Percentiles rank a stretch among this genome's conserved stretches.
phyloP scores from a whole-genome alignment of 306 rosid species.

The Quercus berberidifolia region DNA sequence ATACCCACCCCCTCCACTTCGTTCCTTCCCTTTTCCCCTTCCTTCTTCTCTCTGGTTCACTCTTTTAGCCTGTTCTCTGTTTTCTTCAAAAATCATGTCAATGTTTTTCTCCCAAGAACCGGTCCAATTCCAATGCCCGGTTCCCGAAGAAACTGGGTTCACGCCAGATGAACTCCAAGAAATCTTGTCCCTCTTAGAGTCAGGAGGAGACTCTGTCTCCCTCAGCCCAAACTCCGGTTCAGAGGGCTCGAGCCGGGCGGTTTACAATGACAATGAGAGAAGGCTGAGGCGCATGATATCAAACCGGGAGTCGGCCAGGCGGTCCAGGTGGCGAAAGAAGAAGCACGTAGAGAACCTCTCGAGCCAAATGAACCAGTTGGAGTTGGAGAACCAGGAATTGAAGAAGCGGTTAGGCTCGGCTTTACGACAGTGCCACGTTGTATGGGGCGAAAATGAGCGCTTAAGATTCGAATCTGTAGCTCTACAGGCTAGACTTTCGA shows the following conservation, averaged over 20 bases:
- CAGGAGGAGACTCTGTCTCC: constrained; percentile 13
- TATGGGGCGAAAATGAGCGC: constrained; percentile 41
- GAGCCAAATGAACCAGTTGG: constrained; percentile 41
- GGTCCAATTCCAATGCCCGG: constrained; percentile 22
- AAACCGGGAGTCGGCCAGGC: constrained; percentile 67
- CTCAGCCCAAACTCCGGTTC: constrained; percentile 48
- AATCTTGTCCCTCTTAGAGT: constrained; percentile 38
- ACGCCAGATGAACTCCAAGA: constrained; percentile 33
- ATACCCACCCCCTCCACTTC: constrained; percentile 37
- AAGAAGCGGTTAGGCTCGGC: constrained; percentile 39
- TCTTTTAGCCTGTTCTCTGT: neutral
- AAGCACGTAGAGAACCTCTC: constrained; percentile 43
- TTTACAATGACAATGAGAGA: constrained; percentile 42
- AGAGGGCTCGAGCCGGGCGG: constrained; percentile 48
- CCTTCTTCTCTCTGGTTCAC: constrained; percentile 20
- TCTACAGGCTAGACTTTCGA: constrained; percentile 42
- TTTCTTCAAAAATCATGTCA: constrained; percentile 1
- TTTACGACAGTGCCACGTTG: constrained; percentile 32
- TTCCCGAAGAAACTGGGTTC: constrained; percentile 30
- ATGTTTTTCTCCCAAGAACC: constrained; percentile 28
- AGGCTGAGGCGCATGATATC: constrained; percentile 53
- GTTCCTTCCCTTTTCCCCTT: constrained; percentile 58
- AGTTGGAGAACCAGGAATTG: constrained; percentile 41
- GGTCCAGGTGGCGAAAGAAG: constrained; percentile 71
- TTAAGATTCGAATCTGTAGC: constrained; percentile 41